Base-by-base conservation (phyloP, 108 stramenopile species). In the Nitzschia sp. region DNA sequence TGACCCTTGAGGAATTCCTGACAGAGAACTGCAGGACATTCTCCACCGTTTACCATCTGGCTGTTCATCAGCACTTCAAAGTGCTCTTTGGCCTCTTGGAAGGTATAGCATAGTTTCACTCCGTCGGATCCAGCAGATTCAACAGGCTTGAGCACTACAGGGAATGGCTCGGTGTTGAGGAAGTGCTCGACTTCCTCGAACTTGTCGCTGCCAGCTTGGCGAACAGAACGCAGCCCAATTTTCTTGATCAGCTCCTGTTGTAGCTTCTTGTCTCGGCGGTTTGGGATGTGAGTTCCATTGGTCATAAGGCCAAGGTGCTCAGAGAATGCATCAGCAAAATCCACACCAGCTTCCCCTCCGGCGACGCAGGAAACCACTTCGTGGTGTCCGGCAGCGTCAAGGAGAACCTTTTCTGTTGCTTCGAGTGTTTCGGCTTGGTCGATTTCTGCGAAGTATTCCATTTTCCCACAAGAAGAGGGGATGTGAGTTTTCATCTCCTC, bases 91-190 rank as follows among this genome's bases (percentile, higher is more conserved):
- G 80, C 80, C 61, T 81, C 80, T 8, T 81, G 73, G 25, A 66
- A 74, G 21, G 68, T 70, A 41, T 81, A 68, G 53, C 80, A 81
- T 9, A 81, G 59, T 53, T 80, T 80, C 14, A 80, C 80, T 11
- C 80, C 80, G 54, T 80, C 80, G 21, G 86, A 86, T 14, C 97
- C 97, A 19, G 97, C 97, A 22, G 86, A 87, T 76, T 93, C 90
- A 5, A 86, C 84, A n/a, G 97, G 97, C 77, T 97, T 97, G 41
- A 97, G 77, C 40, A 97, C 91, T 26, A 92, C 89, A 38, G 88
- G 88, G 71, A 68, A 85, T 22, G 63, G 22, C 54, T 89, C 88
- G 0, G 73, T 78, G 7, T 67, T 69, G 26, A 91, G 69, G 65
- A 93, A 94, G 3, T 72, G 69, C 41, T 90, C 84, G 26, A 91